Conservation (phyloP, 225 moss, liverwort and hornwort genomes). For the Bryoerythrophyllum caledonicum region DNA sequence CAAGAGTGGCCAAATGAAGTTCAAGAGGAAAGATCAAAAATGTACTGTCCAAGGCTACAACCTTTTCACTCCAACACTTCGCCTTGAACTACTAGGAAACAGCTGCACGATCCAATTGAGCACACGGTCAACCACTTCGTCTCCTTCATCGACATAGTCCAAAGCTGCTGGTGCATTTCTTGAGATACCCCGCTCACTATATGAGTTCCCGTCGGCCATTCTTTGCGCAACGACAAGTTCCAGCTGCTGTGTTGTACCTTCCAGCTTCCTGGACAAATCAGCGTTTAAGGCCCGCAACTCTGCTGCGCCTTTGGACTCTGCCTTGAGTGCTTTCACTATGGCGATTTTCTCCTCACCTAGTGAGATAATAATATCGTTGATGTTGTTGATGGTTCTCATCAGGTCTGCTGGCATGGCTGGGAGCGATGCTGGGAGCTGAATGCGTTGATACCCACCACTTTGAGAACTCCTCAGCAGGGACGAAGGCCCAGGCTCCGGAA, state of each 20-base stretch:
- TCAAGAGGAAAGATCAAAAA: constrained; percentile 36
- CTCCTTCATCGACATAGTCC: constrained; percentile 94
- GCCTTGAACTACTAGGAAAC: constrained; percentile 85
- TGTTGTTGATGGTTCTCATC: constrained; percentile 67
- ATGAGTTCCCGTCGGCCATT: constrained; percentile 71
- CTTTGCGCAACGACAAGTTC: constrained; percentile 91
- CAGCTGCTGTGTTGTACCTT: constrained; percentile 89
- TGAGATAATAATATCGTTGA: constrained; percentile 64
- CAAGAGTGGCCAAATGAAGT: constrained; percentile 18
- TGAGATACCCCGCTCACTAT: constrained; percentile 29
- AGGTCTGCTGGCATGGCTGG: constrained; percentile 63
- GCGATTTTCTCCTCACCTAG: constrained; percentile 85
- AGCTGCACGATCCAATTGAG: constrained; percentile 96
- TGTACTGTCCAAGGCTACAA: constrained; percentile 42
- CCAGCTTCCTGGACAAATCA: constrained; percentile 89
- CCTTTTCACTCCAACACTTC: constrained; percentile 59
- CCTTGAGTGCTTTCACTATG: constrained; percentile 79
- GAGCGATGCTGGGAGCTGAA: constrained; percentile 47
- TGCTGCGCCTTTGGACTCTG: constrained; percentile 84
- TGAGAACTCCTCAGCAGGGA: constrained; percentile 22
- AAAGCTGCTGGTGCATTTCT: constrained; percentile 56
- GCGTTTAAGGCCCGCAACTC: constrained; percentile 78
- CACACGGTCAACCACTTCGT: constrained; percentile 96
- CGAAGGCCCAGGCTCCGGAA: constrained; percentile 33
- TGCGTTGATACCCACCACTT: constrained; percentile 46